A percentile compares a stretch with the other conserved stretches of the same genome.
phyloP scores from a whole-genome alignment of 371 early-diverging fungal genomes.

The Circinella umbellata region DNA sequence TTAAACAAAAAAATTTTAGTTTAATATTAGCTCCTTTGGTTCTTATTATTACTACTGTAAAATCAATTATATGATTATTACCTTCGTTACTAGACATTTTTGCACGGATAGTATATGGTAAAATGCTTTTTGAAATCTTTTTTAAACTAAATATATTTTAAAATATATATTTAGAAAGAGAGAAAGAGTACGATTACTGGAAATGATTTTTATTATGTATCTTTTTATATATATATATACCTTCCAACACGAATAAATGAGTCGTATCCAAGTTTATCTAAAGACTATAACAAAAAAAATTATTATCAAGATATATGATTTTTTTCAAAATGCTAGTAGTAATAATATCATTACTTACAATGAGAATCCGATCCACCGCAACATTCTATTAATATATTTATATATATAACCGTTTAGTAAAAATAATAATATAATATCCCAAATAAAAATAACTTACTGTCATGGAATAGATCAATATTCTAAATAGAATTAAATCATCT shows the following conservation, averaged over 20 bases:
- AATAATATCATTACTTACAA: constrained; percentile 26
- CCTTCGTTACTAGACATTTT: constrained; percentile 54
- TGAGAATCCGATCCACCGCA: constrained; percentile 89
- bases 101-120: constrained; percentile 72
- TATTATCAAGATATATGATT: background rate
- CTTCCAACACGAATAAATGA: constrained; percentile 88
- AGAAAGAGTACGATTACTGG: too few relatives aligned
- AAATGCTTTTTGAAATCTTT: constrained; percentile 73
- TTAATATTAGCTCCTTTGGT: background rate
- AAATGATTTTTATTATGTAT: too few relatives aligned
- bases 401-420: background rate
- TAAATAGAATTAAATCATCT: constrained; percentile 45
- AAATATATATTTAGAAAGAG: background rate
- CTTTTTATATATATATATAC: constrained; percentile 11
- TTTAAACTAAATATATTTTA: constrained; percentile 53
- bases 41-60: too few relatives aligned
- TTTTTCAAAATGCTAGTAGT: too few relatives aligned
- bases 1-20: too few relatives aligned
- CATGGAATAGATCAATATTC: constrained; percentile 69
- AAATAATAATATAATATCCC: background rate
- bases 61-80: constrained; percentile 16
- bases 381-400: constrained; percentile 57
- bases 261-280: constrained; percentile 75
- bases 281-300: constrained; percentile 29
- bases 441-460: constrained; percentile 40